Base-by-base conservation (phyloP, 169 alveolate species). In the Perkinsus marinus region DNA sequence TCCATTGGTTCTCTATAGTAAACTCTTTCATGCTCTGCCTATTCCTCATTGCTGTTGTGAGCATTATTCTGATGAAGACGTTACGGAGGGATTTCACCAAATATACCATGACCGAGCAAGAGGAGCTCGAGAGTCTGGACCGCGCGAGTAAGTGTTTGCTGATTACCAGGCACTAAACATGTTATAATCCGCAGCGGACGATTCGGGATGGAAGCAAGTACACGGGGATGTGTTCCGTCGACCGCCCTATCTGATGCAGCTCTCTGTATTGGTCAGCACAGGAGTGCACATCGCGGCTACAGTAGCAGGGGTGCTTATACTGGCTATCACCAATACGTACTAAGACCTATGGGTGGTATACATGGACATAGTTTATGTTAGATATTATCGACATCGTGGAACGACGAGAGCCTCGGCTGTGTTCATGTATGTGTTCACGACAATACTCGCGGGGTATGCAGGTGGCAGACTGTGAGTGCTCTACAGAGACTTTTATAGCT, bases 121-220 rank as follows among this genome's bases (percentile, higher is more conserved):
- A 93, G 91, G 57, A 90, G 57, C 91, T 89, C 37, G 91, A 89
- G 91, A 39, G 36, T 68, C 6, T 89, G 22, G 91, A 89, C 68
- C 19, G 91, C 0, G 90, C 43, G 6, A 39, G 46, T 57, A 57
- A 30, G 79, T 7, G 22, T 19, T 16, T 43, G 68, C n/a, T n/a
- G 17, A 17, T 43, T 43, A 43, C 68, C 68, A 9, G n/a, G n/a
- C n/a, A n/a, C n/a, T n/a, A n/a, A n/a, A 43, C 16, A 68, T n/a
- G 94, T 34, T 9, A 17, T 43, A 43, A 17, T 43, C 22, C 22
- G n/a, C 47, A 38, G 68, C 94, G 13, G 93, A 91, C 26, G 90
- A 46, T 19, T 39, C 43, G 22, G 94, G 94, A 37, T 93, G 94
- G 94, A 93, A 93, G 89, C 93, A 91, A 91, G 94, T 93, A 34